Conservation (phyloP, 257 asterid species). For the Mentha longifolia region DNA sequence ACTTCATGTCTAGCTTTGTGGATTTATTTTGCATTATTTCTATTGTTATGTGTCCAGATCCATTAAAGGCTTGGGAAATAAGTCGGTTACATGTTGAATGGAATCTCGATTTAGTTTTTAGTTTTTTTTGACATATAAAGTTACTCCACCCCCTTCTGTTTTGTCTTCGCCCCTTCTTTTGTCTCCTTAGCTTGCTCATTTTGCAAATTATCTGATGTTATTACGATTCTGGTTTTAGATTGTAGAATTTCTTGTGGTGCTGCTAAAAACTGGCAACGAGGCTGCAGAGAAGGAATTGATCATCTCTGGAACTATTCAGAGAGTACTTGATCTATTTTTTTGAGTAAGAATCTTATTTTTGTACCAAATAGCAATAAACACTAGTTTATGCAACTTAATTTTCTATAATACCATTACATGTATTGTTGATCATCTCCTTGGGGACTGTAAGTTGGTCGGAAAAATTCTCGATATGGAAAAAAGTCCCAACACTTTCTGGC, state of each 20-base stretch:
- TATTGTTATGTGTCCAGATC: not conserved
- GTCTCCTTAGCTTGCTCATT: conserved; percentile 10
- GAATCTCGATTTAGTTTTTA: not conserved
- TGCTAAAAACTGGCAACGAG: conserved; percentile 81
- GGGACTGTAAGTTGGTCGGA: conserved; percentile 69
- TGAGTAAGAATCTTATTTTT: conserved; percentile 58
- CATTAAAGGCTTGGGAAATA: not conserved
- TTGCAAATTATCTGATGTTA: conserved; percentile 6
- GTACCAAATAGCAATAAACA: not conserved
- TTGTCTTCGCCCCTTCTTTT: not conserved
- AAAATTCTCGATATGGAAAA: conserved; percentile 74
- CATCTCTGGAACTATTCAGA: conserved; percentile 79
- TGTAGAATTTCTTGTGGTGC: conserved; percentile 84
- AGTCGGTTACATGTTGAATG: conserved; percentile 4
- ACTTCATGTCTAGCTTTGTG: conserved; percentile 2
- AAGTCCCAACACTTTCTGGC: conserved; percentile 63
- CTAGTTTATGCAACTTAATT: conserved; percentile 7
- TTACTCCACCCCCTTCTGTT: not conserved
- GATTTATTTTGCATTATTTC: conserved; percentile 8
- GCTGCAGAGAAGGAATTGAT: conserved; percentile 78
- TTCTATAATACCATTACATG: conserved; percentile 4
- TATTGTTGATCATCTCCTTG: conserved; percentile 71
- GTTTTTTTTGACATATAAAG: conserved; percentile 16
- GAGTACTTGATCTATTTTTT: conserved; percentile 85
- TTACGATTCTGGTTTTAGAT: conserved; percentile 49